Base-by-base conservation (phyloP, 805 yeast genomes). In the Wickerhamiella brachini region DNA sequence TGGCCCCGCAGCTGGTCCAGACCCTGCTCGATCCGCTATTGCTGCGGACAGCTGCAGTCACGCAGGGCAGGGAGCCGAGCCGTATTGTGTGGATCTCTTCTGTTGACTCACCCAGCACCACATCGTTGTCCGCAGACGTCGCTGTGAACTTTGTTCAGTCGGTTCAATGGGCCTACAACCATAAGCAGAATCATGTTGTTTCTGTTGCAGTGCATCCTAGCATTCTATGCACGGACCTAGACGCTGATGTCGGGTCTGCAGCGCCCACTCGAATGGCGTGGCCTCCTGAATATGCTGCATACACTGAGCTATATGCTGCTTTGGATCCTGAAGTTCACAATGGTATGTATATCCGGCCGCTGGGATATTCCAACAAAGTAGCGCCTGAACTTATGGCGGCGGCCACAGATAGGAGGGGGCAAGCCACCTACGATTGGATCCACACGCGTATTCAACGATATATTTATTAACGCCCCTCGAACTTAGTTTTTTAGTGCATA, bases 31-130 rank as follows among this genome's bases (percentile, higher is more conserved):
- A 52, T 46, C 71, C 71, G 5, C 50, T 71, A 2, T 50, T 75
- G 22, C 49, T 65, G 21, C 57, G 63, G 22, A 62, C 76, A 2
- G 66, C 71, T 2, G 51, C 59, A 39, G 58, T 62, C 10, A 57
- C 62, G 17, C 53, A 61, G 1, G 59, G 54, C 45, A 59, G 70
- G 5, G 56, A 51, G 20, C 41, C 17, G 20, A 17, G 20, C 41
- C 62, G 78, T 48, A 63, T 74, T 34, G 65, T 74, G 13, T 74
- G 75, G 70, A 65, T 72, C 1, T 56, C 74, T 1, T 72, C 77
- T 0, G 22, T 24, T 7, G 37, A 15, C n/a, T n/a, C 13, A 34
- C 65, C 65, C 21, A 72, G 69, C n/a, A 63, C 72, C 22, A 37
- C 41, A 20, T n/a, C 41, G 17, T 4, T 20, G 9, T 13, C 9